Conservation (phyloP, 2,329 filamentous ascomycete species). For the Aspergillus spinulosporus region DNA sequence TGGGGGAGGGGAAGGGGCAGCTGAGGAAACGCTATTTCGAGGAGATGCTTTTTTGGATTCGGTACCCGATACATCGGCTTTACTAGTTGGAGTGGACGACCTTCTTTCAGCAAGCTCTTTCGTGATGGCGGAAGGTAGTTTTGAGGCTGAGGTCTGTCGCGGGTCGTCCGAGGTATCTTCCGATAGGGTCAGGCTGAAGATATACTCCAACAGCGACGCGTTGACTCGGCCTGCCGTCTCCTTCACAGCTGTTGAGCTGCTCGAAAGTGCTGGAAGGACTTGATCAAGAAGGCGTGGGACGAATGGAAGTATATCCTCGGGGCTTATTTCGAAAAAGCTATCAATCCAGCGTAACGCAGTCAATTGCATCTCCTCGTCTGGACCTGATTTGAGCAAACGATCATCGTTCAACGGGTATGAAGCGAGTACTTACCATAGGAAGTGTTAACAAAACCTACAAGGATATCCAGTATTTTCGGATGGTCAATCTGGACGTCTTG, state of each 20-base stretch:
- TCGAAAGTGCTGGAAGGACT: constrained; percentile 90
- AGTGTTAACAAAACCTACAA: constrained; percentile 84
- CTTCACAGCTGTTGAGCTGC: constrained; percentile 82
- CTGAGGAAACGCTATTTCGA: constrained; percentile 49
- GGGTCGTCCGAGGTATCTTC: constrained; percentile 60
- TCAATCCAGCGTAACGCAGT: constrained; percentile 95
- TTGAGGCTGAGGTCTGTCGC: constrained; percentile 39
- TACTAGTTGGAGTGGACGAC: constrained; percentile 43
- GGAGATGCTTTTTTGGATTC: constrained; percentile 38
- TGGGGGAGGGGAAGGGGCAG: constrained; percentile 45
- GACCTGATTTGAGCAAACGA: neutral
- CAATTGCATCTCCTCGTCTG: constrained; percentile 86
- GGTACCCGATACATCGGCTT: constrained; percentile 29
- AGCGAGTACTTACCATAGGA: constrained; percentile 60
- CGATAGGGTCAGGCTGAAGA: constrained; percentile 82
- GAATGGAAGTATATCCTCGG: constrained; percentile 92
- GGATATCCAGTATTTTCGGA: constrained; percentile 83
- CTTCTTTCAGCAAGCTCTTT: constrained; percentile 44
- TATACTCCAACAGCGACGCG: constrained; percentile 86
- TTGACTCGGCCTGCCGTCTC: constrained; percentile 86
- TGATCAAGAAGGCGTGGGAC: constrained; percentile 89
- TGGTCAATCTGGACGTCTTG: constrained; percentile 96
- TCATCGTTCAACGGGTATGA: neutral
- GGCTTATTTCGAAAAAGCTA: constrained; percentile 93
- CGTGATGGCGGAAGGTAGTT: constrained; percentile 41